Evolutionary conservation across 2,329 filamentous ascomycete genomes (phyloP), one percentile per base, ranked within the genome.

Genomic region (Teratosphaeria destructans): DNA sequence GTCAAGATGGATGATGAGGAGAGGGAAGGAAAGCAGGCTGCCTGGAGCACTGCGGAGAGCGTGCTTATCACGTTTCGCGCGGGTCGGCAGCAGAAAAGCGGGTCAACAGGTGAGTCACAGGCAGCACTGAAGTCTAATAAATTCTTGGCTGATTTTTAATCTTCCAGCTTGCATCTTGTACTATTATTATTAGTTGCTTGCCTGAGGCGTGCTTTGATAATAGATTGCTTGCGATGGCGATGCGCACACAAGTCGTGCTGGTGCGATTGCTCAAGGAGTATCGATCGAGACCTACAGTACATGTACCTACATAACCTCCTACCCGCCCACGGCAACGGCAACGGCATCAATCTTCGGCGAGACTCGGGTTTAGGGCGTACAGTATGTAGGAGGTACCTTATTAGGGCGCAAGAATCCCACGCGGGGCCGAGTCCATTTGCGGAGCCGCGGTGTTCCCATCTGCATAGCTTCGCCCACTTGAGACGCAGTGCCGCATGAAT

Each of bases 1-100:
- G 56, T 58, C 58, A 55, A 49, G 27, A 59, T 57, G 58, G 59
- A 54, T 59, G 59, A 54, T 59, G 59, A 60, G 43, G 56, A 60
- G 59, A 58, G 57, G 57, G 63, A 59, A 55, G 37, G 26, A 29
- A 23, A 23, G 23, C 23, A 23, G 23, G 43, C 2, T 27, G 10
- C 32, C 26, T 26, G 52, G 1, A 23, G 2, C 2, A 32, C 54
- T n/a, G 54, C 37, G 54, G 52, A 52, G 57, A 37, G 16, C 12
- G 35, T 23, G 26, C 37, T 49, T 57, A 43, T 57, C 34, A 57
- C 12, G 34, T 37, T 53, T 23, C n/a, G 37, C 56, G 16, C 27
- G 47, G 12, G 47, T 19, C 43, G n/a, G 56, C 56, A 32, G 26
- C 10, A n/a, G 14, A 14, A 32, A 32, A 32, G 29, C 29, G 29